Conservation (phyloP, 345 rosid species). For the Eucalyptus sp. region DNA sequence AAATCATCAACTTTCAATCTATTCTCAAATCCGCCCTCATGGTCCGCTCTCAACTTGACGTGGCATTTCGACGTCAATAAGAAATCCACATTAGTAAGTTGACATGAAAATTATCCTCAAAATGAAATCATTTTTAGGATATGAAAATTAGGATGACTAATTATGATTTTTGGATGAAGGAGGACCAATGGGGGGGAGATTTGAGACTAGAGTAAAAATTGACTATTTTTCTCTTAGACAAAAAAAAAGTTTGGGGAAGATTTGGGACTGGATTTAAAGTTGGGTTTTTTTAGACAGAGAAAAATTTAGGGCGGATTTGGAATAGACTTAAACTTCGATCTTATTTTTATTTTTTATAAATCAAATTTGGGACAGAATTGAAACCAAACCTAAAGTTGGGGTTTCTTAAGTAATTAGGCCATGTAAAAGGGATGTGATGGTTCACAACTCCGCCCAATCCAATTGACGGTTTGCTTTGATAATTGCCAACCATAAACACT, state of each 20-base stretch:
- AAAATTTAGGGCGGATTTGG: too few relatives aligned
- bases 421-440: background rate
- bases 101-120: background rate
- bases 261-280: background rate
- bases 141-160: background rate
- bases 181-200: background rate
- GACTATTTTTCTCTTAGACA: background rate
- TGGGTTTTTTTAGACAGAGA: too few relatives aligned
- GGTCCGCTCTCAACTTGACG: background rate
- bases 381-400: background rate
- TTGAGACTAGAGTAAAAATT: background rate
- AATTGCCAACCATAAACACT: background rate
- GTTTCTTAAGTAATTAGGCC: background rate
- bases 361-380: rapidly evolving
- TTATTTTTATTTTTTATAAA: too few relatives aligned
- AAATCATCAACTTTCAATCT: background rate
- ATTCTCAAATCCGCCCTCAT: background rate
- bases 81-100: background rate
- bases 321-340: background rate
- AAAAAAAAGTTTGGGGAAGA: background rate
- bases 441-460: background rate
- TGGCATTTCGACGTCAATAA: background rate
- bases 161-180: background rate
- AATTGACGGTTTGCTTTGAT: background rate
- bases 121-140: background rate